Evolutionary conservation across 2,329 filamentous ascomycete genomes (phyloP), one percentile per base, ranked within the genome.

Genomic region (Aspergillus amoenus): DNA sequence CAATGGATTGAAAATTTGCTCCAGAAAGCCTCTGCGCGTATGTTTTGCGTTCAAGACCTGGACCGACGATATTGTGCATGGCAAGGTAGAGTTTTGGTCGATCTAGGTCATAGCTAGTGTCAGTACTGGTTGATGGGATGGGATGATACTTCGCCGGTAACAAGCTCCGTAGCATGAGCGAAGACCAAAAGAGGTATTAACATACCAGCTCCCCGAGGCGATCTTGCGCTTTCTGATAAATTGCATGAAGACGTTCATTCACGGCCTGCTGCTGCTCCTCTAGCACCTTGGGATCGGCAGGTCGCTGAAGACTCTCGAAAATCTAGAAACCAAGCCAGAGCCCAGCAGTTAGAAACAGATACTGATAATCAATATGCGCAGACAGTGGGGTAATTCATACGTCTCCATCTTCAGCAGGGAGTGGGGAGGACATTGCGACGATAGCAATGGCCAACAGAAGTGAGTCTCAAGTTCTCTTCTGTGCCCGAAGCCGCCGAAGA

Each of bases 61-160:
- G 70, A 99, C 84, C 44, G 91, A 90, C 66, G 90, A 90, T 71
- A 99, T 88, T 13, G 91, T 91, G 67, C 94, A 90, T 41, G 94
- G 93, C 57, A 94, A 85, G 43, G 90, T 90, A 64, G 89, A 88
- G 73, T 97, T 96, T 75, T 89, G 84, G 64, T 86, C 84, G 68
- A 95, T 84, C 89, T 92, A 62, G 66, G 53, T 53, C 42, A 61
- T 59, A 49, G 17, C 32, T 43, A 59, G 61, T 18, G 51, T 62
- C 37, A 62, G 55, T 54, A 47, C 21, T 18, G 47, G 6, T 45
- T 44, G 52, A 37, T 27, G 21, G 44, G 11, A 30, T 52, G 30
- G 17, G 27, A 52, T 7, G 53, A 21, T 41, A 32, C 12, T 34
- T 22, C 40, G 22, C 34, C 11, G n/a, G 32, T n/a, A 55, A n/a